These are phyloP conservation scores for Copromyces sp. DNA, from an alignment of 495 filamentous ascomycete genomes.

Conservation along the genomic window DNA sequence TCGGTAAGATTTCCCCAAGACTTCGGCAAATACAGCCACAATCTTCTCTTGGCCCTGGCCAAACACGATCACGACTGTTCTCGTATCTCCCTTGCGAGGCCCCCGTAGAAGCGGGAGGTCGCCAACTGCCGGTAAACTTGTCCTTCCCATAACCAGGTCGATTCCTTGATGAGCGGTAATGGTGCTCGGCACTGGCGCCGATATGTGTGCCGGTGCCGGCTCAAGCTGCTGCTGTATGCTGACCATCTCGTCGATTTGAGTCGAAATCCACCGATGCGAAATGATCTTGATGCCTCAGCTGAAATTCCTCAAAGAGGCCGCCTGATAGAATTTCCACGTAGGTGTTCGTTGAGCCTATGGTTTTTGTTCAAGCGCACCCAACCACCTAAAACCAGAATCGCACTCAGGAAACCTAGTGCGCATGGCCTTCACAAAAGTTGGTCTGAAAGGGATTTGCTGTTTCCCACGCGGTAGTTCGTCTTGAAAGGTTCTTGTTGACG, in stretches of 20 bases:
- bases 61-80: constrained; percentile 52
- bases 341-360: not conserved
- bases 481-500: not conserved
- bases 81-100: constrained; percentile 36
- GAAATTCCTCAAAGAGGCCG: not conserved
- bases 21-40: constrained; percentile 56
- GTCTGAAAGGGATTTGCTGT: not conserved
- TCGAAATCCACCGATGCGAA: constrained; percentile 6
- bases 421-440: constrained; percentile 12
- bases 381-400: constrained; percentile 1
- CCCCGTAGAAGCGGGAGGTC: constrained; percentile 23
- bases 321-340: not conserved
- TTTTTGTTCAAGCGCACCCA: constrained; percentile 3
- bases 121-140: constrained; percentile 13
- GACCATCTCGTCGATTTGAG: constrained; percentile 16
- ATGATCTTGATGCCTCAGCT: constrained; percentile 4
- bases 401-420: constrained; percentile 4
- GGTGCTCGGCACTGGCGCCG: constrained; percentile 17
- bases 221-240: constrained; percentile 30
- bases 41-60: constrained; percentile 52
- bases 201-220: constrained; percentile 18
- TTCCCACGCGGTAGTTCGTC: not conserved
- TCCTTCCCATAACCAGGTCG: constrained; percentile 20
- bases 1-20: constrained; percentile 56
- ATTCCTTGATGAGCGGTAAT: constrained; percentile 13